phyloP scores from a whole-genome alignment of 1,139 yeast genomes.

The Entelexis paramagnoliae region DNA sequence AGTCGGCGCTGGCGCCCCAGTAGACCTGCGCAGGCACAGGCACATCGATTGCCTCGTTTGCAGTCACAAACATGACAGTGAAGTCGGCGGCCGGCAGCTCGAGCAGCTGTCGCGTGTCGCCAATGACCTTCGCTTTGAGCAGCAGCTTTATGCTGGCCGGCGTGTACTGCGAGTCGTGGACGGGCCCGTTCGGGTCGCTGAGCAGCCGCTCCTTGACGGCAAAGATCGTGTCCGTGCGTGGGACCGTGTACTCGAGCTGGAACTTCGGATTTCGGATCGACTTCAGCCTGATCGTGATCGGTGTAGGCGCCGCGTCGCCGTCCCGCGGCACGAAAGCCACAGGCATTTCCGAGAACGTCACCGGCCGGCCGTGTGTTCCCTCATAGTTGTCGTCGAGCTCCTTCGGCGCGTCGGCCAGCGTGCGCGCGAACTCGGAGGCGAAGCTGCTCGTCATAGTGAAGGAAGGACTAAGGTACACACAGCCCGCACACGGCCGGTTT shows the following conservation, averaged over 20 bases:
- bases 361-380: conserved; percentile 14
- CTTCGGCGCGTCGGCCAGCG: conserved; percentile 17
- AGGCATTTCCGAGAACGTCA: conserved; percentile 12
- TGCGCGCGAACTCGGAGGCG: conserved; percentile 12
- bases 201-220: conserved; percentile 29
- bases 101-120: conserved; percentile 25
- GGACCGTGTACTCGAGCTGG: conserved; percentile 22
- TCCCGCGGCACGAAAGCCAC: not conserved
- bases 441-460: conserved; percentile 6
- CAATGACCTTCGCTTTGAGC: conserved; percentile 28
- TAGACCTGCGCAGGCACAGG: conserved; percentile 21
- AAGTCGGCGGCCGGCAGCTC: conserved; percentile 20
- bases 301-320: not conserved
- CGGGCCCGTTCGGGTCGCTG: conserved; percentile 27
- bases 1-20: conserved; percentile 17
- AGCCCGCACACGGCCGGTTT: no score
- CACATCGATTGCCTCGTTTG: conserved; percentile 10
- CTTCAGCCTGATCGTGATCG: conserved; percentile 25
- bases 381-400: conserved; percentile 18
- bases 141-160: conserved; percentile 26
- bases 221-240: conserved; percentile 25
- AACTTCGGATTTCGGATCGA: conserved; percentile 30
- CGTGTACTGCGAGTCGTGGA: conserved; percentile 13
- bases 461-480: conserved; percentile 4
- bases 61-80: conserved; percentile 24